Conservation (phyloP, 2,329 filamentous ascomycete genomes). For the Paradendryphiella salina region DNA sequence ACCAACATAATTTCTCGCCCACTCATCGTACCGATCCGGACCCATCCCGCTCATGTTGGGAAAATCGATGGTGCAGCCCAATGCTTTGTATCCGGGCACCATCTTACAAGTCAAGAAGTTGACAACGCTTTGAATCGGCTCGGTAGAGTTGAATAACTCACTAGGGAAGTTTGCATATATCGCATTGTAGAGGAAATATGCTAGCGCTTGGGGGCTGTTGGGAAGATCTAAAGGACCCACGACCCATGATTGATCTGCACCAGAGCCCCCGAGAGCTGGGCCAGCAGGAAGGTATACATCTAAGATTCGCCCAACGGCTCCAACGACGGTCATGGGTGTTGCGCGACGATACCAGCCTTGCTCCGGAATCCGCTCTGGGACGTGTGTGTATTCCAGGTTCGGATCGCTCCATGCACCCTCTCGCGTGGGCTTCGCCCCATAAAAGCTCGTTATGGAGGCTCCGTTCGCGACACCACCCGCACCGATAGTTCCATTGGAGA, state of each 20-base stretch:
- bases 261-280: slow-evolving; percentile 21
- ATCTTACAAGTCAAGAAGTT: slow-evolving; percentile 16
- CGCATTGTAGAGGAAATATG: slow-evolving; percentile 26
- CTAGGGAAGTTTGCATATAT: slow-evolving; percentile 25
- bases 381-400: slow-evolving; percentile 21
- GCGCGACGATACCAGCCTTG: slow-evolving; percentile 28
- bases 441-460: slow-evolving; percentile 30
- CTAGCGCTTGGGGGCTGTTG: slow-evolving; percentile 18
- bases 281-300: slow-evolving; percentile 23
- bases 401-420: slow-evolving; percentile 16
- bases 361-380: slow-evolving; percentile 28
- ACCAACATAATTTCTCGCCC: slow-evolving; percentile 16
- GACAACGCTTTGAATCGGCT: slow-evolving; percentile 8
- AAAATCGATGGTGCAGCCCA: slow-evolving; percentile 19
- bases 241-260: slow-evolving; percentile 21
- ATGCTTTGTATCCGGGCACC: slow-evolving; percentile 19
- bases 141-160: slow-evolving; percentile 20
- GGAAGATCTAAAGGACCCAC: slow-evolving; percentile 18
- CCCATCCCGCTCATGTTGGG: slow-evolving; percentile 14
- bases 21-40: slow-evolving; percentile 6
- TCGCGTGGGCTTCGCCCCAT: slow-evolving; percentile 22
- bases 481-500: slow-evolving; percentile 28
- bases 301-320: slow-evolving; percentile 23
- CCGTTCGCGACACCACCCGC: slow-evolving; percentile 29
- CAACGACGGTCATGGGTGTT: slow-evolving; percentile 23